Base-by-base conservation (phyloP, 2,329 filamentous ascomycete species). In the Stagonosporopsis vannaccii region DNA sequence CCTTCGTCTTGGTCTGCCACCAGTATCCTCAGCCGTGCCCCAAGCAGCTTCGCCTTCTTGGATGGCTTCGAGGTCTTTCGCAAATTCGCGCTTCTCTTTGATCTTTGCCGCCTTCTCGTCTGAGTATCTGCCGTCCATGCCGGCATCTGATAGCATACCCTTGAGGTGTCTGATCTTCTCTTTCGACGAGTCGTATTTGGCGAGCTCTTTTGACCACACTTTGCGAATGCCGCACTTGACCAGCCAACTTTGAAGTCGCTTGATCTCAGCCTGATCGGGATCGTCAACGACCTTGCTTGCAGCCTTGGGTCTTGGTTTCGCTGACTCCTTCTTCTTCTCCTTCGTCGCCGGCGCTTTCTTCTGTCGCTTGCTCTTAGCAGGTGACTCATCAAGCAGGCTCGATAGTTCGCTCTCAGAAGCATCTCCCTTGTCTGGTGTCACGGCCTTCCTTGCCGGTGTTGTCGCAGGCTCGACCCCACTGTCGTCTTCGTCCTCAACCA, bases 221-320 rank as follows among this genome's bases (percentile, higher is more conserved):
- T 97, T 98, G 49, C 92, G 89, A 51, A 97, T 86, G 26, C 94
- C 94, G 69, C 94, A 99, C 76, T 97, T 97, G 41, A 89, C 79
- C 6, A 99, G 84, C 76, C 94, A 92, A 8, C 87, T 85, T 77
- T 98, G 94, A 3, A 98, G 81, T 44, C 88, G 90, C 76, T 97
- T 98, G 72, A 97, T 90, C 73, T 96, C 90, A 3, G 85, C 87
- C 56, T 91, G 86, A 58, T 92, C 85, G 0, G 89, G 85, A 17
- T 87, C 81, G 2, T 79, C 64, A 8, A 70, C 60, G 6, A 61
- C 47, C 32, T 82, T 77, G 26, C 75, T 70, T 8, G 80, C 69
- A n/a, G 78, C 49, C 39, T 71, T 78, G 20, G 70, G 67, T 56
- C 82, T 81, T 17, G 75, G 19, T 58, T 66, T 64, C 19, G 59